phyloP scores from a whole-genome alignment of 352 stramenopile genomes.

The Thraustochytrium striatum region DNA sequence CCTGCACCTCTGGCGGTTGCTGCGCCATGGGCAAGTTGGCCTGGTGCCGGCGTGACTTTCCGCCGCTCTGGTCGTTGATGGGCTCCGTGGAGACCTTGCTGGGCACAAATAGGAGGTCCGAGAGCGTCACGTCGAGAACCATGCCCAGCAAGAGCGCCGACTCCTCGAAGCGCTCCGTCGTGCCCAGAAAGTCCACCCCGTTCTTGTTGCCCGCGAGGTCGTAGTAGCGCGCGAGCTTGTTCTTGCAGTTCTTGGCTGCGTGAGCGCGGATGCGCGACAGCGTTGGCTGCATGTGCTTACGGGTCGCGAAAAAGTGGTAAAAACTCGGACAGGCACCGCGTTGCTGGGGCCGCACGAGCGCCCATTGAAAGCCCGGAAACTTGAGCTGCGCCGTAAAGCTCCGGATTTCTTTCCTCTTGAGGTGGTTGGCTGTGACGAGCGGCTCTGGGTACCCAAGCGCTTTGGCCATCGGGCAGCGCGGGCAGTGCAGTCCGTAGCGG shows the following conservation, averaged over 20 bases:
- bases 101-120: background rate
- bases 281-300: background rate
- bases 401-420: background rate
- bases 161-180: background rate
- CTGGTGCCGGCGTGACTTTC: background rate
- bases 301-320: too few species aligned
- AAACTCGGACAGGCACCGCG: background rate
- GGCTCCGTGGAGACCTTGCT: background rate
- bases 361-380: background rate
- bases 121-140: background rate
- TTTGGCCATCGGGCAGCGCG: too few species aligned
- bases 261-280: background rate
- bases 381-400: background rate
- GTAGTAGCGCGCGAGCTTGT: slow-evolving; percentile 34
- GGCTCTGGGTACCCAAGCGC: too few species aligned
- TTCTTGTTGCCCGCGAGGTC: slow-evolving; percentile 33
- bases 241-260: slow-evolving; percentile 19
- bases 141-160: background rate
- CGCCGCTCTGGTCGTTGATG: too few species aligned
- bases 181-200: background rate
- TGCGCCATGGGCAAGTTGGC: background rate
- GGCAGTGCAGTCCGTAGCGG: background rate
- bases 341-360: background rate
- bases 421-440: background rate
- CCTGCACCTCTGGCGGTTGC: background rate